Evolutionary conservation across 2,329 filamentous ascomycete species (phyloP).

Genomic region (Epicoccum sorghinum): DNA sequence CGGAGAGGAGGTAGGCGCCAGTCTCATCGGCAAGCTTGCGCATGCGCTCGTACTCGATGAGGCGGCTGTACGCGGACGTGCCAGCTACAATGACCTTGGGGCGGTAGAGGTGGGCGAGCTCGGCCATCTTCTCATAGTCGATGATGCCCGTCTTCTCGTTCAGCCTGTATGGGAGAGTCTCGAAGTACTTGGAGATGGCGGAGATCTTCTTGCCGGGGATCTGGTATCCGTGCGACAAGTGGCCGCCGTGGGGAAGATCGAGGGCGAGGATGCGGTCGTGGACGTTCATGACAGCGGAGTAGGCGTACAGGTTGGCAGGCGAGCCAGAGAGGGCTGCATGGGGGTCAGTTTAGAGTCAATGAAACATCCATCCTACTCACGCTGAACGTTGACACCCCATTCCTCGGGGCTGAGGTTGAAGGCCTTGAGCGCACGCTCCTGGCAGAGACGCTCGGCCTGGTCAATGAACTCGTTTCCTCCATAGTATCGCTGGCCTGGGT

Average conservation of each 20-base stretch:
- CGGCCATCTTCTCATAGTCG: constrained; percentile 91
- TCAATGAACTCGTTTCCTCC: constrained; percentile 99
- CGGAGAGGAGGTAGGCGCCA: constrained; percentile 91
- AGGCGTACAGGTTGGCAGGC: constrained; percentile 79
- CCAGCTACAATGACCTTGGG: constrained; percentile 96
- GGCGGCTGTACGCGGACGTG: constrained; percentile 96
- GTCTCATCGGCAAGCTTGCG: constrained; percentile 92
- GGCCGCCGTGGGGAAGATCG: constrained; percentile 93
- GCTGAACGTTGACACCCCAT: constrained; percentile 99
- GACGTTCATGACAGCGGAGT: constrained; percentile 88
- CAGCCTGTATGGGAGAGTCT: constrained; percentile 96
- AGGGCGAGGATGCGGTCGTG: constrained; percentile 97
- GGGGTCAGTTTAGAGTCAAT: constrained; percentile 21
- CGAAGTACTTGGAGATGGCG: constrained; percentile 97
- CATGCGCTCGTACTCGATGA: constrained; percentile 97
- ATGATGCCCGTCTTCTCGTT: constrained; percentile 91
- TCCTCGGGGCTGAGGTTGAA: constrained; percentile 85
- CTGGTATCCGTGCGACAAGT: constrained; percentile 96
- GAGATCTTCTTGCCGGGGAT: constrained; percentile 85
- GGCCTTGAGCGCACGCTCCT: constrained; percentile 87
- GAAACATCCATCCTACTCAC: constrained; percentile 45
- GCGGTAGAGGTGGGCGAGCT: constrained; percentile 88
- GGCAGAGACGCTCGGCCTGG: constrained; percentile 92
- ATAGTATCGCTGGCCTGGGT: constrained; percentile 97
- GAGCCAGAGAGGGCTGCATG: constrained; percentile 75